Evolutionary conservation across 176 grass and related monocot genomes (phyloP).

Genomic region (Carex scoparia): DNA sequence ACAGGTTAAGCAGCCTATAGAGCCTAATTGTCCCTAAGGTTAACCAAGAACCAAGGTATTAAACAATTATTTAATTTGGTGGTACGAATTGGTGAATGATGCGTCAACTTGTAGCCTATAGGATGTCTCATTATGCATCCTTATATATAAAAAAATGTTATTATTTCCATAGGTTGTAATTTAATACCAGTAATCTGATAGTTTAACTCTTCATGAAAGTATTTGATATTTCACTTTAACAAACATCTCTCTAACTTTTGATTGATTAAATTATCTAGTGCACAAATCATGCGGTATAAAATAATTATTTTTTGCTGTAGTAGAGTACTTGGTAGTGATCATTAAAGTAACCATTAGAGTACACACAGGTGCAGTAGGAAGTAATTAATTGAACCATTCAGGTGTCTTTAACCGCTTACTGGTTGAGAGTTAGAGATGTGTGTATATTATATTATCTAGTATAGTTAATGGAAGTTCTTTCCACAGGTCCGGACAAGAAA

Average conservation of each 20-base stretch:
- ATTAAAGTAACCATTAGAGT: background rate
- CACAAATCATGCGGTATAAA: conserved; percentile 12
- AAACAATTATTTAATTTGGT: background rate
- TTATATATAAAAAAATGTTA: background rate
- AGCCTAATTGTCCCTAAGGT: conserved; percentile 1
- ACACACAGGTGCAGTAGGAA: background rate
- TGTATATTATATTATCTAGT: background rate
- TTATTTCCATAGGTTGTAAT: background rate
- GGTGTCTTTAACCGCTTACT: background rate
- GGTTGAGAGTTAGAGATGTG: background rate
- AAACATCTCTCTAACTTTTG: background rate
- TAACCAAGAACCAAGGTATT: background rate
- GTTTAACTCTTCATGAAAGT: background rate
- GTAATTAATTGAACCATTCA: background rate
- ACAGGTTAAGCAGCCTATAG: conserved; percentile 5
- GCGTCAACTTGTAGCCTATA: background rate
- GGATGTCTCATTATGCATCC: background rate
- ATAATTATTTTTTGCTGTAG: background rate
- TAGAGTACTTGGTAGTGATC: background rate
- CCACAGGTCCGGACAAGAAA: background rate
- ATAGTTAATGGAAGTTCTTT: background rate
- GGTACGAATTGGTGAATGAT: background rate
- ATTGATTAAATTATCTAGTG: background rate
- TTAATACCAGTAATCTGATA: background rate
- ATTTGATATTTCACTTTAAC: background rate